phyloP scores from a whole-genome alignment of 805 yeast species.

The Candida montana region DNA sequence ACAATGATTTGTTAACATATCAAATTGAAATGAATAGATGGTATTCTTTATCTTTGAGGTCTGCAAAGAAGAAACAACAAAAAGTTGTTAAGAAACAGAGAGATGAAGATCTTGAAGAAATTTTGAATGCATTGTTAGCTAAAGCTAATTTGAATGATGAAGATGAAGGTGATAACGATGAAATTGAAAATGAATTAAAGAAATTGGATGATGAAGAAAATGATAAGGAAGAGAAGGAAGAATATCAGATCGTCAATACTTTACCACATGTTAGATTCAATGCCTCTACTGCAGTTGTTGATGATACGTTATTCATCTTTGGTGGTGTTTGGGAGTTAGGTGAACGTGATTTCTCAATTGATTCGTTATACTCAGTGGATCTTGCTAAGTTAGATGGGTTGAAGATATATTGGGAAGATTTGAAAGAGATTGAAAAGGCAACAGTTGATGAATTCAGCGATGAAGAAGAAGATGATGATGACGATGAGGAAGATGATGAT shows the following conservation, averaged over 20 bases:
- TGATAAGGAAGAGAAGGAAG: conserved; percentile 7
- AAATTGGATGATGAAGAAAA: conserved; percentile 32
- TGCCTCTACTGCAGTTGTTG: conserved; percentile 77
- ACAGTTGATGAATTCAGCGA: conserved; percentile 31
- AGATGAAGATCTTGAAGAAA: conserved; percentile 71
- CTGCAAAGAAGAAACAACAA: conserved; percentile 48
- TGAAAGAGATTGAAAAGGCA: conserved; percentile 47
- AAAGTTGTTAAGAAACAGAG: conserved; percentile 41
- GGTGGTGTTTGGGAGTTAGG: conserved; percentile 91
- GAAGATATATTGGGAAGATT: conserved; percentile 85
- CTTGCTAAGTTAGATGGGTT: conserved; percentile 84
- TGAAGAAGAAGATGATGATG: conserved; percentile 50
- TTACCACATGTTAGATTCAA: conserved; percentile 90
- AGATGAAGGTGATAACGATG: conserved; percentile 34
- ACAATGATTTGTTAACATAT: conserved; percentile 73
- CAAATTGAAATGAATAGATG: conserved; percentile 86
- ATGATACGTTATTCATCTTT: conserved; percentile 74
- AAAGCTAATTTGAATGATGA: conserved; percentile 60
- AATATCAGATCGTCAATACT: conserved; percentile 44
- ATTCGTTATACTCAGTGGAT: conserved; percentile 82
- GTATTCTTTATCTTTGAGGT: conserved; percentile 66
- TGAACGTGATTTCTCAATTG: conserved; percentile 79
- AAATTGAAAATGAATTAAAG: conserved; percentile 45
- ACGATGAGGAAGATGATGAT: conserved; percentile 56
- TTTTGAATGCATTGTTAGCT: conserved; percentile 66